Evolutionary conservation across 2,329 filamentous ascomycete genomes (phyloP), one percentile per base, ranked within the genome.

Genomic region (Phialophora macrospora): DNA sequence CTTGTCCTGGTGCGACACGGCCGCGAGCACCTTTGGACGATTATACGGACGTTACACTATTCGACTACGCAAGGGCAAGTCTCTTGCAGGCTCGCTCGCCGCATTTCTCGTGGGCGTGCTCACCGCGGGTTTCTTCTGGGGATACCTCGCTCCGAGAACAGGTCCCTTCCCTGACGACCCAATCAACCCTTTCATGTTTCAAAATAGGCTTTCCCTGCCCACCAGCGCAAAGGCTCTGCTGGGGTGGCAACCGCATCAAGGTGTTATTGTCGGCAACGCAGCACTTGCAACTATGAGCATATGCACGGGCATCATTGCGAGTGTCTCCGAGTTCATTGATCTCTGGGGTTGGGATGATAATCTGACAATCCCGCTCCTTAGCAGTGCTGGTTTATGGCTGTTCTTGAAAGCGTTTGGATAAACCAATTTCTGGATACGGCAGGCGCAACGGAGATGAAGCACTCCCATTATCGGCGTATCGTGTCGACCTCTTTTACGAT

Each of bases 311-410:
- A 79, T 98, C 51, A 87, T 94, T 60, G 95, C 93, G 49, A 92
- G 93, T 63, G 88, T 88, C 52, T 97, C 93, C 74, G 95, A 99
- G 79, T 90, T 94, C 17, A 84, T 97, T 54, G 93, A 99, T 79
- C 75, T 98, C 0, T 97, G 93, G 76, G 92, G 93, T 55, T 93
- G 92, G 90, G 95, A 99, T 75, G 95, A 99, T 80, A 99, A 99
- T 78, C 82, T 99, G 73, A 98, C 94, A 57, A 99, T 99, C 77
- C 95, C 95, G 1, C 88, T 96, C 28, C 83, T 99, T 57, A 97
- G 92, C 75, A 93, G 93, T 26, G 79, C 92, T 54, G 93, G 93
- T 6, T 88, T 99, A 67, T 97, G 91, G 89, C 90, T 90, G 0
- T 97, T 99, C 77, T 83, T 98, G 73, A 96, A 91, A 80, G 77